Evolutionary conservation across 2,329 filamentous ascomycete genomes (phyloP), one percentile per base, ranked within the genome.

Genomic region (Colletotrichum sp.): DNA sequence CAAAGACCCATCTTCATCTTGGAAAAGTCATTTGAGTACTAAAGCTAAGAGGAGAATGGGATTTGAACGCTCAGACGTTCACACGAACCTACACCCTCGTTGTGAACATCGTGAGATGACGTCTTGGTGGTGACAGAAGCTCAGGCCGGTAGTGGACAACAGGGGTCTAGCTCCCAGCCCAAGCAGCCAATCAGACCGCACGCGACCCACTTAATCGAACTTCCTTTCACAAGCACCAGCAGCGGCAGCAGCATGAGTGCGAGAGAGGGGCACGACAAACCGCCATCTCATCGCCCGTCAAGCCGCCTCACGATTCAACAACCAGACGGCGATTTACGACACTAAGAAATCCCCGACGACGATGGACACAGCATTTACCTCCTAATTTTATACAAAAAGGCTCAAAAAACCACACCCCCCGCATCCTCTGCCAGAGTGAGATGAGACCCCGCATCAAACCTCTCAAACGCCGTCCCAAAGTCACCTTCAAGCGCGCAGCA

Each of bases 401-500:
- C 30, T 64, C 36, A 30, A 8, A 48, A 77, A 59, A 9, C 2
- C 6, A 52, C 55, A 59, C 18, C 22, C 59, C 57, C 60, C 57
- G 12, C 68, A 28, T n/a, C 8, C 22, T 44, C 30, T 57, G 44
- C 44, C 6, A 52, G 64, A 55, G 68, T 76, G 73, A 69, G 67
- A 79, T 78, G 79, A 79, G 75, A 67, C 70, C 68, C 67, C 66
- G 72, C 65, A 68, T 76, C 69, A 73, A 72, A 71, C 75, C 72
- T 67, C 70, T 71, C 66, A 81, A 79, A 44, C 80, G 80, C 74
- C 83, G 82, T 64, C 80, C 82, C 55, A 81, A 80, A 80, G 81
- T 84, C 75, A 72, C 84, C 75, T 85, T 85, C 77, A 79, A 79
- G 69, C 80, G 79, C 68, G 71, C 63, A 75, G 66, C 62, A 75